Evolutionary conservation across 805 yeast genomes (phyloP), one percentile per base, ranked within the genome.

Genomic region (Nakazawaea molendinolei): DNA sequence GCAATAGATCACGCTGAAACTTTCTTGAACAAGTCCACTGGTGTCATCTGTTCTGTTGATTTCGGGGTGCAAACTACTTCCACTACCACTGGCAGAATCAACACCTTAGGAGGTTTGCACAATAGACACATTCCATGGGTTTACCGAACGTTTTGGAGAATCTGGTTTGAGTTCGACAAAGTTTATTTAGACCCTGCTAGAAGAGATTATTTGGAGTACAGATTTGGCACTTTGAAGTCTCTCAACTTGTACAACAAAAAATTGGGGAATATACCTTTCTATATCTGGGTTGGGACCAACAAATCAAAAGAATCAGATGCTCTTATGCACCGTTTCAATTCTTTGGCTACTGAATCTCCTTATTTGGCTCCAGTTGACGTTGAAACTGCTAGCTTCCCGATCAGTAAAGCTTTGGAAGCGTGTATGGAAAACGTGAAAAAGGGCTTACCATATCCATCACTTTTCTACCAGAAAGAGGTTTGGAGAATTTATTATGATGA

Each of bases 401-500:
- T 66, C 10, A 70, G 77, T 40, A 84, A 84, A 56, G 90, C 89
- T 23, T 78, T 79, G 48, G 89, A 81, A 55, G 90, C 89, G 8
- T 89, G 87, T 5, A 52, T 80, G 36, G 56, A 54, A 23, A 81
- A 81, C 52, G 57, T 71, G 42, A 67, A 68, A 44, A 77, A 74
- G 53, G 76, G 79, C 35, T 59, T 84, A 41, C 95, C 94, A 6
- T 82, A 70, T 49, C 95, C 94, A 4, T 80, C 90, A 3, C 64
- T 81, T 46, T 85, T 82, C 59, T 84, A 84, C 60, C 94, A 85
- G 58, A 65, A 60, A 34, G 83, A 83, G 52, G 67, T 76, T 18
- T 83, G 89, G 80, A 69, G 95, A 50, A 86, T 83, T 28, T 84
- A 76, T 59, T 84, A 77, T 49, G 86, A 84, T 54, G 90, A 81